These are phyloP conservation scores for Dictyostelium firmibasis DNA, from an alignment of 78 protist genomes.

Conservation along the genomic window DNA sequence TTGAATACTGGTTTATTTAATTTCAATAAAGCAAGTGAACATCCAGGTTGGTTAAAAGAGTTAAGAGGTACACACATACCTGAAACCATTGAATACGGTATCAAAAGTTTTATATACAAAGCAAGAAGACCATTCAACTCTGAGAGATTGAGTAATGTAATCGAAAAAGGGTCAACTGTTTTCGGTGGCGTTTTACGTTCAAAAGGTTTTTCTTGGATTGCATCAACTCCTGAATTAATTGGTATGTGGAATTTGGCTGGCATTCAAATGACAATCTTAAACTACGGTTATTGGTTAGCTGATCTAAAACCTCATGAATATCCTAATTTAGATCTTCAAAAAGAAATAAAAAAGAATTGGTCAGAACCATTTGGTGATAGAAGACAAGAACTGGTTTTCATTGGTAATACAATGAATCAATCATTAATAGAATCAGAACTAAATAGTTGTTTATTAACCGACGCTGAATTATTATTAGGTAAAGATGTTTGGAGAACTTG, in stretches of 20 bases:
- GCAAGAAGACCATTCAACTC: conserved; percentile 95
- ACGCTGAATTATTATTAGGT: conserved; percentile 67
- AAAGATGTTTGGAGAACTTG: conserved; percentile 47
- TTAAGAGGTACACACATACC: conserved; percentile 78
- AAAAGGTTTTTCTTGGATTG: conserved; percentile 80
- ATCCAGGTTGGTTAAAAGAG: conserved; percentile 89
- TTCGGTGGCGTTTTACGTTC: conserved; percentile 36
- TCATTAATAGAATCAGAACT: conserved; percentile 32
- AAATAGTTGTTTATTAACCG: conserved; percentile 89
- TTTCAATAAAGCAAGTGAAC: conserved; percentile 55
- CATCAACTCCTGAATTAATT: conserved; percentile 54
- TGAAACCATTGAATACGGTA: conserved; percentile 91
- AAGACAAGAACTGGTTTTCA: conserved; percentile 92
- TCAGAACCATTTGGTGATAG: conserved; percentile 69
- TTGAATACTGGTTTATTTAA: conserved; percentile 84
- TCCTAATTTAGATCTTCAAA: conserved; percentile 16
- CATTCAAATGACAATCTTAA: not conserved
- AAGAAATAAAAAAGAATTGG: conserved; percentile 16
- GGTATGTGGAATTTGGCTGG: conserved; percentile 60
- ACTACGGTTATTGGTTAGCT: conserved; percentile 74
- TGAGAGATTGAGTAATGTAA: not conserved
- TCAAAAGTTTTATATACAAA: conserved; percentile 84
- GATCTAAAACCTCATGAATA: conserved; percentile 53
- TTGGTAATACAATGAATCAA: conserved; percentile 88
- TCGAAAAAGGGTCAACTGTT: not conserved